Conservation (phyloP, 257 asterid genomes). For the Cordia subcordata region DNA sequence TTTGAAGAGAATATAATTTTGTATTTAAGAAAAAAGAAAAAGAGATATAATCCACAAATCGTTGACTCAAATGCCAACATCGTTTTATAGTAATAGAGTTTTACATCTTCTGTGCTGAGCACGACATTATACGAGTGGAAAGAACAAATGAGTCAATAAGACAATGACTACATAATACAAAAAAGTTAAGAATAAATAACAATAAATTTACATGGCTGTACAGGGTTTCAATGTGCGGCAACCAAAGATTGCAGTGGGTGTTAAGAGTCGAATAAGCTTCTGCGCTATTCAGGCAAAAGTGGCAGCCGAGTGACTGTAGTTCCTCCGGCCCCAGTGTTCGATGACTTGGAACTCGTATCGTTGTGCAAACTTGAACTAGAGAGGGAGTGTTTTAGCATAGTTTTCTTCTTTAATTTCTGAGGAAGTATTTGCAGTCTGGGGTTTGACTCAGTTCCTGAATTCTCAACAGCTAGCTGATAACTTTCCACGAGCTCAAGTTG, state of each 20-base stretch:
- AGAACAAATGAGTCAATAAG: background rate
- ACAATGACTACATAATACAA: background rate
- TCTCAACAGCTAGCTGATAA: conserved; percentile 75
- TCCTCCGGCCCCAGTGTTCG: conserved; percentile 27
- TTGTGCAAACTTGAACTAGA: conserved; percentile 29
- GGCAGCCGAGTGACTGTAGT: conserved; percentile 50
- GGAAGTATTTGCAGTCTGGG: conserved; percentile 95
- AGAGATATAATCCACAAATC: too few relatives aligned
- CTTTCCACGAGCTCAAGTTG: conserved; percentile 88
- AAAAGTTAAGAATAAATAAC: background rate
- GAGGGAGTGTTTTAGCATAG: conserved; percentile 14
- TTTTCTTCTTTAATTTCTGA: conserved; percentile 43
- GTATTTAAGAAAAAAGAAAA: too few relatives aligned
- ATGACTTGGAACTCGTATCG: conserved; percentile 14
- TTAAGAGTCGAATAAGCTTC: background rate
- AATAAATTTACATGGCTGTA: conserved; percentile 37
- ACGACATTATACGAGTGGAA: background rate
- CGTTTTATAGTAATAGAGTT: background rate
- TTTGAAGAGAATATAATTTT: too few relatives aligned
- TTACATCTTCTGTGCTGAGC: background rate
- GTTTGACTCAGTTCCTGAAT: conserved; percentile 79
- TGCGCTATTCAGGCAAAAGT: conserved; percentile 51
- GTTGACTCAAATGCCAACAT: background rate
- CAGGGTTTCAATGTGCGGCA: conserved; percentile 23
- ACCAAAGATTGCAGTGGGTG: background rate